Percentiles rank a stretch among this genome's conserved stretches.
These are phyloP conservation scores for Suhomyces canberraensis DNA, from an alignment of 805 yeast genomes.

Conservation along the genomic window DNA sequence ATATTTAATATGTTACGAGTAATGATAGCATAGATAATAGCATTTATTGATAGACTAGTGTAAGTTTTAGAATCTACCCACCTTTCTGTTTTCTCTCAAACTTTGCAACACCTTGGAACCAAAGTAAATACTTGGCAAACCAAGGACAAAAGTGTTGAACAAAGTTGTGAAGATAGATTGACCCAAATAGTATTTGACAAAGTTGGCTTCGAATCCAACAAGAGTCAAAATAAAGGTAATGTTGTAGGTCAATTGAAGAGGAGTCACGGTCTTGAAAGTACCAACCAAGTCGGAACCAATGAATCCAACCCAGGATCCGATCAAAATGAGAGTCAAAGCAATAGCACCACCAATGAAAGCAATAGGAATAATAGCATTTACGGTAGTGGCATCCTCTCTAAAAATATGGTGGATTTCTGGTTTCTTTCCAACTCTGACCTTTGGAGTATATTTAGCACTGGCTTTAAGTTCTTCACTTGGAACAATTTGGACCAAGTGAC, in stretches of 20 bases:
- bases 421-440: constrained; percentile 43
- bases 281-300: constrained; percentile 29
- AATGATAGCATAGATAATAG: not conserved
- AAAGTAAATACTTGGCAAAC: constrained; percentile 52
- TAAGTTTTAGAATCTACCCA: constrained; percentile 19
- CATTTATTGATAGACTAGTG: constrained; percentile 2
- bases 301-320: constrained; percentile 42
- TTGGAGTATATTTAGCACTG: constrained; percentile 18
- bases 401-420: constrained; percentile 67
- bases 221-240: constrained; percentile 48
- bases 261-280: constrained; percentile 33
- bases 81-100: constrained; percentile 31
- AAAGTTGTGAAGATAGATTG: constrained; percentile 61
- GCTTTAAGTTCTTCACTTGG: constrained; percentile 26
- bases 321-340: constrained; percentile 39
- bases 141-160: constrained; percentile 44
- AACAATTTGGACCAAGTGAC: constrained; percentile 27
- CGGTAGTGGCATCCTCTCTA: constrained; percentile 50
- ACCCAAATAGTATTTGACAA: constrained; percentile 56
- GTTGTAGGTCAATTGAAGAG: constrained; percentile 32
- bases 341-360: constrained; percentile 46
- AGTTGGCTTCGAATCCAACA: constrained; percentile 49
- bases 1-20: no score
- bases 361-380: constrained; percentile 48
- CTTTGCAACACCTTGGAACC: constrained; percentile 67